Conservation (phyloP, 768 basidiomycete genomes). For the Pleurotus tuber-regium region DNA sequence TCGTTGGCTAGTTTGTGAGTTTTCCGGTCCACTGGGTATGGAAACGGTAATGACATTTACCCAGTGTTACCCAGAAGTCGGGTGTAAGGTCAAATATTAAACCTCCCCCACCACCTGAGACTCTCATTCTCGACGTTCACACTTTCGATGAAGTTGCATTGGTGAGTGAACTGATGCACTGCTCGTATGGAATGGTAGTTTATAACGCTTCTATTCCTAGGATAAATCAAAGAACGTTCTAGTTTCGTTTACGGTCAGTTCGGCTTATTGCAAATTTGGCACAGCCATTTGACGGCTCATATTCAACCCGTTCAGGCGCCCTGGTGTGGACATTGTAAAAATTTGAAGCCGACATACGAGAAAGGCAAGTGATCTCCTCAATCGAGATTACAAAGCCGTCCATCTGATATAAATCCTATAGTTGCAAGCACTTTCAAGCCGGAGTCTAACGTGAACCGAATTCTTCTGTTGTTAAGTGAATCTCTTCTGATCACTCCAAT, state of each 20-base stretch:
- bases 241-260: conserved; percentile 73
- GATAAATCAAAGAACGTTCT: conserved; percentile 78
- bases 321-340: conserved; percentile 95
- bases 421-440: conserved; percentile 77
- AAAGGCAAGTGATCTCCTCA: conserved; percentile 44
- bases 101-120: conserved; percentile 74
- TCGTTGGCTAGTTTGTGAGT: conserved; percentile 72
- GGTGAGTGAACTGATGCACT: conserved; percentile 36
- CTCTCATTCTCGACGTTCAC: conserved; percentile 60
- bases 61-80: conserved; percentile 70
- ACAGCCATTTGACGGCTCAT: no score
- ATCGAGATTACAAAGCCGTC: not conserved
- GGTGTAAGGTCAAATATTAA: conserved; percentile 88
- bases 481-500: conserved; percentile 12
- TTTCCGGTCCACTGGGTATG: not conserved
- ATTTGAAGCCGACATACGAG: conserved; percentile 83
- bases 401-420: conserved; percentile 21
- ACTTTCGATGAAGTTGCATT: conserved; percentile 77
- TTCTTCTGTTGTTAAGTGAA: not conserved
- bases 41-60: not conserved
- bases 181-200: not conserved
- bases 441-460: conserved; percentile 63
- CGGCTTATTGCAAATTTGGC: not conserved
- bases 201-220: conserved; percentile 26
- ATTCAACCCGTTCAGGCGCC: not conserved